A percentile compares a stretch with the other conserved stretches of the same genome.
phyloP scores from a whole-genome alignment of 257 asterid genomes.

The Scutellaria baicalensis region DNA sequence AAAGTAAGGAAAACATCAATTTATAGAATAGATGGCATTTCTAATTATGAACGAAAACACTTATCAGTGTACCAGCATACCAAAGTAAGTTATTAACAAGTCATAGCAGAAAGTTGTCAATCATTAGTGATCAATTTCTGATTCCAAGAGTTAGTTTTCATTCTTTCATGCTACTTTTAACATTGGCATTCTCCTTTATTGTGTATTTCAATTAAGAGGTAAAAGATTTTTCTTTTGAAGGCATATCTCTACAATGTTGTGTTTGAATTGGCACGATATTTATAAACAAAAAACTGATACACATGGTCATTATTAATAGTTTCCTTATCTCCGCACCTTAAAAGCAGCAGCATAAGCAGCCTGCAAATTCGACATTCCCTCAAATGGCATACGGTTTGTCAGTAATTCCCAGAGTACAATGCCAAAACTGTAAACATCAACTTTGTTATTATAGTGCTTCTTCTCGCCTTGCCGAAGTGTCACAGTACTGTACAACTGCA shows the following conservation, averaged over 20 bases:
- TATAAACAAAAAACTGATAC: background rate
- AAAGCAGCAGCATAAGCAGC: constrained; percentile 99
- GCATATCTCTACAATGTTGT: background rate
- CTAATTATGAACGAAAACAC: no score
- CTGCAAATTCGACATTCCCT: constrained; percentile 97
- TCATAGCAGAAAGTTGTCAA: no score
- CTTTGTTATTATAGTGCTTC: constrained; percentile 95
- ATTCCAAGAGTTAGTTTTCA: background rate
- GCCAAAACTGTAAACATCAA: constrained; percentile 93
- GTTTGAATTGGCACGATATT: background rate
- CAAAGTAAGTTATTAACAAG: no score
- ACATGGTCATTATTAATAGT: background rate
- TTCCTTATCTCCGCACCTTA: constrained; percentile 44
- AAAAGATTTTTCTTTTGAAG: background rate
- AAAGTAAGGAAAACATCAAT: background rate
- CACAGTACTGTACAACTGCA: constrained; percentile 97
- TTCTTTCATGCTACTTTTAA: background rate
- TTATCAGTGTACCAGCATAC: no score
- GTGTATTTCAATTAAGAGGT: background rate
- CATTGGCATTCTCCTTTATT: background rate
- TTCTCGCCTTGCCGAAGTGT: constrained; percentile 96
- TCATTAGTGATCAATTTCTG: background rate
- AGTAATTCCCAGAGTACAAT: constrained; percentile 86
- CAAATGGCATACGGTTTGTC: constrained; percentile 95
- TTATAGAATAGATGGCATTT: background rate